Conservation (phyloP, 2,329 filamentous ascomycete species). For the Hortaea werneckii region DNA sequence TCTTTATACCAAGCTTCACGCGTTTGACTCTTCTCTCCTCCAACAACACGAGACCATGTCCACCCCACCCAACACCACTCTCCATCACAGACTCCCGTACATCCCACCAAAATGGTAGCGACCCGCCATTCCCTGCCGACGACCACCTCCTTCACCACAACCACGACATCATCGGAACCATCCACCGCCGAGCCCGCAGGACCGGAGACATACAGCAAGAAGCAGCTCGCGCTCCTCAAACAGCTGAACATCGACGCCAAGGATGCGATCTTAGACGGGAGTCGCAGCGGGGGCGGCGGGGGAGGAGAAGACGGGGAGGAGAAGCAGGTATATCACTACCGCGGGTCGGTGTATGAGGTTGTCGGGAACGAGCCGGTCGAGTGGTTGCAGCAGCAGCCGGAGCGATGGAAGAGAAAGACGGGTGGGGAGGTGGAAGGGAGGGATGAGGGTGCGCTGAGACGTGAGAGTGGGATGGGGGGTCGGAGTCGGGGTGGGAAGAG, state of each 20-base stretch:
- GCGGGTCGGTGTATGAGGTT: slow-evolving; percentile 3
- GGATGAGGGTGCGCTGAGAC: background rate
- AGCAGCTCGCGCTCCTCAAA: background rate
- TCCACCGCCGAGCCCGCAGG: background rate
- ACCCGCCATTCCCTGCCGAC: slow-evolving; percentile 3
- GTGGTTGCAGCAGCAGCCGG: slow-evolving; percentile 1
- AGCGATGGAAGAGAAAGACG: slow-evolving; percentile 1
- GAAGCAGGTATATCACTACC: slow-evolving; percentile 4
- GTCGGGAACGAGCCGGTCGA: slow-evolving; percentile 3
- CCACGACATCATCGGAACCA: background rate
- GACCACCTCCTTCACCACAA: background rate
- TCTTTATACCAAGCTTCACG: no score
- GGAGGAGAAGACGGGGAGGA: background rate
- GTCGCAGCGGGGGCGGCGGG: background rate
- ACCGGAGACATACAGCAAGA: background rate
- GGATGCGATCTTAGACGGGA: background rate
- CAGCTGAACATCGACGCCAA: background rate
- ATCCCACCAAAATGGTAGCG: slow-evolving; percentile 2
- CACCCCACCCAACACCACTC: no score
- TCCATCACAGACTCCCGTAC: background rate
- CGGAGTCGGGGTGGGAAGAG: background rate
- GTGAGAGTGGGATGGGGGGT: background rate
- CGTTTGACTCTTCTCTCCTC: no score
- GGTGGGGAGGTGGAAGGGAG: background rate
- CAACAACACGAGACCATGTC: no score